Percentiles rank a stretch among this genome's conserved stretches.
Evolutionary conservation across 2,329 filamentous ascomycete species (phyloP).

Genomic region (Claviceps cyperi): DNA sequence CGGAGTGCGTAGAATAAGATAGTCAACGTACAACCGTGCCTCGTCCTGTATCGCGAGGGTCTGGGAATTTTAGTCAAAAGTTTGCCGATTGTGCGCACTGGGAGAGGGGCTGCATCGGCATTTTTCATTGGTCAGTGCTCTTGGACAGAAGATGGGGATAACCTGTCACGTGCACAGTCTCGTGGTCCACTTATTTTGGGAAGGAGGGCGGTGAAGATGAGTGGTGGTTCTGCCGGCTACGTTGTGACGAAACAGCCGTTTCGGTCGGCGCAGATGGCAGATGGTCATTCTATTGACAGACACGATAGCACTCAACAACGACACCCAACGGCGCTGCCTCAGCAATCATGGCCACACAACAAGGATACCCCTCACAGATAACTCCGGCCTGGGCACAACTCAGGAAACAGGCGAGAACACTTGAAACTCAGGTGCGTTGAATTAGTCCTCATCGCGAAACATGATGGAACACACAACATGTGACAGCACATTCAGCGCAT

Average conservation of each 20-base stretch:
- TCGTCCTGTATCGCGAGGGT: constrained; percentile 20
- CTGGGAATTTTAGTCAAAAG: constrained; percentile 19
- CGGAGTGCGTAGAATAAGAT: constrained; percentile 19
- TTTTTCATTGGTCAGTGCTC: constrained; percentile 4
- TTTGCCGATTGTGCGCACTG: constrained; percentile 19
- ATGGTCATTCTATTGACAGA: no score
- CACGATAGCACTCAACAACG: neutral
- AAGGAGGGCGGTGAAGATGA: neutral
- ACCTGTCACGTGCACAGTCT: constrained; percentile 12
- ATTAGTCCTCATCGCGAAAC: neutral
- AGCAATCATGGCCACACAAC: constrained; percentile 30
- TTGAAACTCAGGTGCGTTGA: constrained; percentile 69
- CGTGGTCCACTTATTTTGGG: constrained; percentile 5
- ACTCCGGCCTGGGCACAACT: constrained; percentile 79
- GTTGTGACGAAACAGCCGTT: neutral
- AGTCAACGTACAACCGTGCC: constrained; percentile 20
- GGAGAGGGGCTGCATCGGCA: neutral
- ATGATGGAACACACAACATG: neutral
- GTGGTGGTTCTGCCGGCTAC: neutral
- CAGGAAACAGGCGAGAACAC: constrained; percentile 74
- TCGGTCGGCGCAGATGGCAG: neutral
- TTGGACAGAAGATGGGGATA: no score
- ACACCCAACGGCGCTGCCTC: neutral
- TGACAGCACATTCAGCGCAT: neutral
- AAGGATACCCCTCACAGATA: constrained; percentile 18